Conservation (phyloP, 768 basidiomycete species). For the Panellus pusillus region DNA sequence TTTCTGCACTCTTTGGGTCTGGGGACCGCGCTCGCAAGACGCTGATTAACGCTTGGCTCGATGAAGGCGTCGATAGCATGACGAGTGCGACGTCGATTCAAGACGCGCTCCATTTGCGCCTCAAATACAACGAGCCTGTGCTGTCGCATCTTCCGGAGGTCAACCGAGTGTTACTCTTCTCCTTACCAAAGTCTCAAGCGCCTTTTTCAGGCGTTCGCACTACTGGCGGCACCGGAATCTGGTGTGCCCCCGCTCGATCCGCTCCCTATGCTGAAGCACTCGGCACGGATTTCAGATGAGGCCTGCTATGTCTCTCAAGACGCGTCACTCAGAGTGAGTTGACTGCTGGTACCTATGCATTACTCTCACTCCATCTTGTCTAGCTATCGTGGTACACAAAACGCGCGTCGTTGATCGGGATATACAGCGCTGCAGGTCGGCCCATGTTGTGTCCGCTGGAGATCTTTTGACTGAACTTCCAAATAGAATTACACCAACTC, state of each 20-base stretch:
- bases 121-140: constrained; percentile 69
- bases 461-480: background rate
- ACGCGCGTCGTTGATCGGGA: constrained; percentile 60
- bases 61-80: constrained; percentile 61
- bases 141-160: constrained; percentile 69
- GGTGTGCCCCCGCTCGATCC: constrained; percentile 58
- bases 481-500: constrained; percentile 76
- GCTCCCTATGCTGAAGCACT: constrained; percentile 60
- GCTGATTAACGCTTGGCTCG: constrained; percentile 73
- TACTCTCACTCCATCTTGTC: constrained; percentile 2
- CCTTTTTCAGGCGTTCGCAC: constrained; percentile 64
- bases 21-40: constrained; percentile 66
- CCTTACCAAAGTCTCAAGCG: background rate
- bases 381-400: constrained; percentile 75
- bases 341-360: background rate
- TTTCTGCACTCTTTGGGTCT: constrained; percentile 71
- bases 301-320: constrained; percentile 65
- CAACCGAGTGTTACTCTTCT: background rate
- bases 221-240: constrained; percentile 55
- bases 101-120: constrained; percentile 53
- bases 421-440: constrained; percentile 71
- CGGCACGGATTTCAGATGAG: constrained; percentile 61
- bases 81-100: constrained; percentile 38
- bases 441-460: background rate
- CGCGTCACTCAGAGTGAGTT: constrained; percentile 54